A percentile compares a stretch with the other conserved stretches of the same genome.
Evolutionary conservation across 768 basidiomycete species (phyloP).

Genomic region (Suillus discolor): DNA sequence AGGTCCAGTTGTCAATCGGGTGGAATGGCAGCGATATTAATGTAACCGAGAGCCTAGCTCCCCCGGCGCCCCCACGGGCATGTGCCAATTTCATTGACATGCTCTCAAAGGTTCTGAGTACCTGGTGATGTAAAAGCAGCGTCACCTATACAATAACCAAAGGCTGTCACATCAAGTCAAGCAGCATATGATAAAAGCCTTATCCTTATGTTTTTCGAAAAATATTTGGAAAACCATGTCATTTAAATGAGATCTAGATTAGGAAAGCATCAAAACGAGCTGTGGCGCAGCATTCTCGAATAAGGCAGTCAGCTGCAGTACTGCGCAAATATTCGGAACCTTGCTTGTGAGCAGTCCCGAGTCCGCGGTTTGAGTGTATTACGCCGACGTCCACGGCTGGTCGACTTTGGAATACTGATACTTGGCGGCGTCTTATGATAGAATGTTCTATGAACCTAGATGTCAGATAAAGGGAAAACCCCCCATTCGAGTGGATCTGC

Average conservation of each 20-base stretch:
- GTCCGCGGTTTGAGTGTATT: neutral
- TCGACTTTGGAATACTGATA: slow-evolving; percentile 1
- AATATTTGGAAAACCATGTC: neutral
- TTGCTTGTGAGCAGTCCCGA: neutral
- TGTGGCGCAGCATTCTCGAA: neutral
- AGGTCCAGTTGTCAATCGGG: neutral
- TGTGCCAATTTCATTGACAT: neutral
- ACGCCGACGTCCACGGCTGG: slow-evolving; percentile 1
- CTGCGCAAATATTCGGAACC: neutral
- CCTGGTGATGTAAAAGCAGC: neutral
- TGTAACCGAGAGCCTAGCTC: neutral
- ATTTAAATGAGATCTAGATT: neutral
- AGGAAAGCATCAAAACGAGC: neutral
- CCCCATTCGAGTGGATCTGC: neutral
- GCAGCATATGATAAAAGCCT: neutral
- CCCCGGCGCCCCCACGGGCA: neutral
- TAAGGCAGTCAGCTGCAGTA: neutral
- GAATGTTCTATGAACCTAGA: neutral
- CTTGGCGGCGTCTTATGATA: neutral
- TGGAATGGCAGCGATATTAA: neutral
- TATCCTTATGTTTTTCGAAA: neutral
- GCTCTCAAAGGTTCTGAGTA: neutral
- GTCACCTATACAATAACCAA: neutral
- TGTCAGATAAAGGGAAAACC: neutral
- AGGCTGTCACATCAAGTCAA: neutral